Conservation (phyloP, 352 stramenopile species). For the Phytopythium litorale region DNA sequence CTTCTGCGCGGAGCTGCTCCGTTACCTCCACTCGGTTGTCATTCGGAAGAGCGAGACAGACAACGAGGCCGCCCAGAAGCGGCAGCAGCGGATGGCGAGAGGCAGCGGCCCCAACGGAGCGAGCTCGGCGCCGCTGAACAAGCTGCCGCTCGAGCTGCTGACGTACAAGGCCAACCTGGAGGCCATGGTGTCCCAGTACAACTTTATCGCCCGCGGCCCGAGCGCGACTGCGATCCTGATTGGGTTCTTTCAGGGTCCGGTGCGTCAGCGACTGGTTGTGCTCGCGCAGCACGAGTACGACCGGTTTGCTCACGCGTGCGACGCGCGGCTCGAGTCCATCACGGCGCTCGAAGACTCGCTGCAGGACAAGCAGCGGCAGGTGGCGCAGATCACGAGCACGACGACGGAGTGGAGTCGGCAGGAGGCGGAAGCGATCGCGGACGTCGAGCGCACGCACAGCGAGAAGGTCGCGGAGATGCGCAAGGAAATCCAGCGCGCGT, state of each 20-base stretch:
- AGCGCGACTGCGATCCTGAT: conserved; percentile 43
- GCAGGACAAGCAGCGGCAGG: conserved; percentile 39
- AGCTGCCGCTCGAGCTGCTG: conserved; percentile 59
- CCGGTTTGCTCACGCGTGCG: conserved; percentile 47
- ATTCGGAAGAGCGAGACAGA: conserved; percentile 64
- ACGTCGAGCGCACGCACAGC: conserved; percentile 41
- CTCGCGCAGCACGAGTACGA: conserved; percentile 57
- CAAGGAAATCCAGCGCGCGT: conserved; percentile 28
- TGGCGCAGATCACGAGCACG: conserved; percentile 37
- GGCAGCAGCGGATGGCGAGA: conserved; percentile 17
- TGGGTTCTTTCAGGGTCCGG: conserved; percentile 52
- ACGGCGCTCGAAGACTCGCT: conserved; percentile 46
- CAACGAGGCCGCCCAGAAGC: conserved; percentile 45
- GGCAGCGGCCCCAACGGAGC: conserved; percentile 12
- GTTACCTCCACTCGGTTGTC: conserved; percentile 68
- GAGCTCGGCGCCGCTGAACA: conserved; percentile 25
- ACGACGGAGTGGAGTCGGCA: conserved; percentile 48
- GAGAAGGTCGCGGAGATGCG: conserved; percentile 36
- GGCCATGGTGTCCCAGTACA: conserved; percentile 75
- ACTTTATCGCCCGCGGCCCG: conserved; percentile 63
- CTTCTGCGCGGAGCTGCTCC: conserved; percentile 62
- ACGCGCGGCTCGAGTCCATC: conserved; percentile 44
- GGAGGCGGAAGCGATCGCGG: conserved; percentile 39
- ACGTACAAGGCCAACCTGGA: conserved; percentile 81
- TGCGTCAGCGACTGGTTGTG: conserved; percentile 39